A percentile compares a stretch with the other conserved stretches of the same genome.
Evolutionary conservation across 2,329 filamentous ascomycete genomes (phyloP).

Genomic region (Trichoderma aggressivum): DNA sequence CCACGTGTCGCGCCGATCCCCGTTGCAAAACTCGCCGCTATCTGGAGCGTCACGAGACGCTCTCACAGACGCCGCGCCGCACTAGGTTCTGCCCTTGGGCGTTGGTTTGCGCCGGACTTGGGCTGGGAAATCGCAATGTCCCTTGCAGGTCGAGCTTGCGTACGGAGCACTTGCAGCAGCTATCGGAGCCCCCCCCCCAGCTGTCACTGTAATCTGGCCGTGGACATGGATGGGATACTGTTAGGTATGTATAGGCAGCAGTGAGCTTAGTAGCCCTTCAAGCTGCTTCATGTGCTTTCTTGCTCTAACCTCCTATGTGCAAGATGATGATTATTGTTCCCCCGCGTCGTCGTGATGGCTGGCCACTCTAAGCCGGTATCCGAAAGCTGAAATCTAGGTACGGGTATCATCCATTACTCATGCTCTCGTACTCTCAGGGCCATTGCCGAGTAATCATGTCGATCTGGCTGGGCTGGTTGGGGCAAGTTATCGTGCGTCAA

Average conservation of each 20-base stretch:
- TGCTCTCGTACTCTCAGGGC: background rate
- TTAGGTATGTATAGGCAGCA: background rate
- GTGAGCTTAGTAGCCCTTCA: background rate
- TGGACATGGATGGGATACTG: background rate
- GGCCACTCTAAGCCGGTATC: background rate
- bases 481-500: background rate
- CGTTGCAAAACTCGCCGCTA: slow-evolving; percentile 10
- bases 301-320: background rate
- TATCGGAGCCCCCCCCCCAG: background rate
- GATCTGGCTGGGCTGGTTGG: background rate
- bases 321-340: background rate
- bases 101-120: slow-evolving; percentile 16
- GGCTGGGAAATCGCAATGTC: background rate
- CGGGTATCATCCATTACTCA: background rate
- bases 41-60: slow-evolving; percentile 1
- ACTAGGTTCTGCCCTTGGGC: slow-evolving; percentile 1
- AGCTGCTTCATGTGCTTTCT: background rate
- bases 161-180: background rate
- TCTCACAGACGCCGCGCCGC: background rate
- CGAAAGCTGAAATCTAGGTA: background rate
- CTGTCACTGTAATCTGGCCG: background rate
- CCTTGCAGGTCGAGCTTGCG: background rate
- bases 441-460: background rate
- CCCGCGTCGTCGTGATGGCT: background rate
- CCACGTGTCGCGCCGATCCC: slow-evolving; percentile 22